Evolutionary conservation across 192 early-diverging fungal genomes (phyloP), one percentile per base, ranked within the genome.

Genomic region (Lunasporangiospora selenospora): DNA sequence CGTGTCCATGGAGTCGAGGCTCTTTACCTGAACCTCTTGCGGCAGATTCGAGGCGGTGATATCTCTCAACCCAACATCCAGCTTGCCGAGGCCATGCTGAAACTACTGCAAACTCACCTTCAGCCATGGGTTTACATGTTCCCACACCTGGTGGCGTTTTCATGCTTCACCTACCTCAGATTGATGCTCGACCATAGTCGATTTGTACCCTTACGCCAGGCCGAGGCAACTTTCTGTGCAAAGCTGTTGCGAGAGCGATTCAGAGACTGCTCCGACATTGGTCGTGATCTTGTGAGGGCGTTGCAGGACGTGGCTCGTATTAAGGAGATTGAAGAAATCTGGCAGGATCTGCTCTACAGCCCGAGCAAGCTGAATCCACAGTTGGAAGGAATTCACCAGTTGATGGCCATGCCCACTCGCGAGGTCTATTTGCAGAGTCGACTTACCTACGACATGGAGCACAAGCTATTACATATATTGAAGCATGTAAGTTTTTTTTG

Each of bases 361-460:
- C 89, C 89, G 3, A 69, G 77, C 18, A 65, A 75, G 13, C 52
- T 92, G 1, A 82, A 83, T 36, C 79, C 88, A 9, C 76, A 80
- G 26, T 81, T 90, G 24, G 65, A 77, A 39, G 83, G 87, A 15
- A 58, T 91, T 18, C 77, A 81, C 26, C 76, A 80, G 42, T 58
- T 92, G 33, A 54, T 88, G 58, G 80, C 81, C 1, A 75, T 77
- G 16, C 83, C 88, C 6, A 89, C 91, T 21, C 85, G 81, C 8
- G 81, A 83, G 4, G 76, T 83, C 24, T 87, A 85, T 34, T 47
- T 92, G 43, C 77, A 79, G 13, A 83, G 65, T 59, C 75, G 88
- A 36, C 58, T 92, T 4, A 85, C 89, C 1, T 80, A 80, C 43
- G 87, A 89, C 21, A 90, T 92, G 85, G 91, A 92, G 58, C 40